Percentiles rank a stretch among this genome's conserved stretches.
Conservation (phyloP, 208 protist species). For the Crithidia sp. region DNA sequence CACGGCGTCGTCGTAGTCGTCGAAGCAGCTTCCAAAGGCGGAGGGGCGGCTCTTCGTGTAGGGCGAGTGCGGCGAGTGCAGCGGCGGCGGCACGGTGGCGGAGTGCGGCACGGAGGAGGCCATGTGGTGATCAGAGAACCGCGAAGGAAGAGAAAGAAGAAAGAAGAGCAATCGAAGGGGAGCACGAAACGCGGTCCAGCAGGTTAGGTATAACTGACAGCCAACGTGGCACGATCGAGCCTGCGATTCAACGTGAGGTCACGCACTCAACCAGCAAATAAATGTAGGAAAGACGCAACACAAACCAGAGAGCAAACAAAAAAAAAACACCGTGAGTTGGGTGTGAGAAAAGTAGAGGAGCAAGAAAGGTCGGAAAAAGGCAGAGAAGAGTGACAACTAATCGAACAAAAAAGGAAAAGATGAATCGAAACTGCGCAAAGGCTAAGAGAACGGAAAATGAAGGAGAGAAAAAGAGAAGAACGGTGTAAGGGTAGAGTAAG, state of each 20-base stretch:
- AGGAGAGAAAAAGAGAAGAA: background rate
- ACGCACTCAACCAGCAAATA: background rate
- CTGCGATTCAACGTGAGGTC: too few species aligned
- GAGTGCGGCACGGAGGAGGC: constrained; percentile 14
- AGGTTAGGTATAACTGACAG: too few species aligned
- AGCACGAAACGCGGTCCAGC: background rate
- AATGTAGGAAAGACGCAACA: background rate
- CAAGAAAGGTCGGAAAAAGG: too few species aligned
- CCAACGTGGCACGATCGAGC: too few species aligned
- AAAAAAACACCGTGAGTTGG: background rate
- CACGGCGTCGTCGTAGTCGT: constrained; percentile 12
- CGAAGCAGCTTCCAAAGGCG: constrained; percentile 6
- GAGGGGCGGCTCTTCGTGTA: constrained; percentile 16
- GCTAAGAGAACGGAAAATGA: background rate
- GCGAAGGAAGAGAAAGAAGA: background rate
- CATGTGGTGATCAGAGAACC: background rate
- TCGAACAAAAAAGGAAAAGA: too few species aligned
- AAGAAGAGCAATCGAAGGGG: background rate
- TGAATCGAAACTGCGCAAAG: background rate
- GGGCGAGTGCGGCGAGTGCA: constrained; percentile 22
- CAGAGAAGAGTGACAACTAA: too few species aligned
- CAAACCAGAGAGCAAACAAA: background rate
- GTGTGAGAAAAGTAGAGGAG: too few species aligned
- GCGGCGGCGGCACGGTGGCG: background rate
- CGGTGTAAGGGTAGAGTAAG: too few species aligned